Evolutionary conservation across 495 filamentous ascomycete species (phyloP).

Genomic region (Immersiella caudata): DNA sequence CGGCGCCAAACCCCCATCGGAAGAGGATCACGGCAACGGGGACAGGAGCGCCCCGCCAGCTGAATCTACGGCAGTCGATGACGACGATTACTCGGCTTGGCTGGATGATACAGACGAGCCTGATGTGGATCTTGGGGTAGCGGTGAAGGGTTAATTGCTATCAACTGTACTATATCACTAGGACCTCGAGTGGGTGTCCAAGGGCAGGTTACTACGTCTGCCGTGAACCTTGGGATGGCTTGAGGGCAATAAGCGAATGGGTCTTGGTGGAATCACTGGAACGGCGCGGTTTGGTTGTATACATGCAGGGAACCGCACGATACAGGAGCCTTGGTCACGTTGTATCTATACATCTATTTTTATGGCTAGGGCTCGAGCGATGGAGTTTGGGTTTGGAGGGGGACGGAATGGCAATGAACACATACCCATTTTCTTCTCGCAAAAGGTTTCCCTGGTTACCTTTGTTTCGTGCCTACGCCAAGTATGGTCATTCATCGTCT

Average conservation of each 20-base stretch:
- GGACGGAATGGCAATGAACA: not conserved
- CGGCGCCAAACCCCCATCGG: not conserved
- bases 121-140: not conserved
- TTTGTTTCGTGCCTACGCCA: not conserved
- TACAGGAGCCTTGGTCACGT: not conserved
- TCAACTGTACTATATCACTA: not conserved
- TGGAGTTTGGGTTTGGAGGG: not conserved
- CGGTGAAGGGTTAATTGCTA: not conserved
- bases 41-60: not conserved
- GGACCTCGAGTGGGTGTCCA: not conserved
- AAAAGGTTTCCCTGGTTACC: not conserved
- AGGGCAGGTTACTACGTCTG: not conserved
- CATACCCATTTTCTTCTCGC: constrained; percentile 3
- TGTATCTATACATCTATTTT: not conserved
- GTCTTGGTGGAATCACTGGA: not conserved
- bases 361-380: not conserved
- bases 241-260: not conserved
- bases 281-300: not conserved
- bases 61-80: constrained; percentile 21
- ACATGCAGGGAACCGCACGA: not conserved
- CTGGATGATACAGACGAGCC: constrained; percentile 34
- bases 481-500: not conserved
- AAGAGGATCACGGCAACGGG: not conserved
- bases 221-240: not conserved
- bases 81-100: constrained; percentile 43